These are phyloP conservation scores for Schizopora paradoxa DNA, from an alignment of 1,284 basidiomycete genomes.

Conservation along the genomic window DNA sequence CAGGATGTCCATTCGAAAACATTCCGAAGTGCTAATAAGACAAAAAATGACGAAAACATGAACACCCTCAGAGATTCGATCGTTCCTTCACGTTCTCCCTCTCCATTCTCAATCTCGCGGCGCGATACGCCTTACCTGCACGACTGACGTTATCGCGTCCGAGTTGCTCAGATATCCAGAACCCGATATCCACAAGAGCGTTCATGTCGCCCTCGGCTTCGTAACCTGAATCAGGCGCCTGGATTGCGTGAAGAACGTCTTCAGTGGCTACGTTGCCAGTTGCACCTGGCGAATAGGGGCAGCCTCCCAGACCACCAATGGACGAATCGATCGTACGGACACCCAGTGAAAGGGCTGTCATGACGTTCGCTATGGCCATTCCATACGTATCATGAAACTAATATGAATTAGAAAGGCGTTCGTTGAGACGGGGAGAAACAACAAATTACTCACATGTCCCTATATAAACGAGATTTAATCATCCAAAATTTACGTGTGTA, in stretches of 20 bases:
- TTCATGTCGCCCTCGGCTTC: constrained; percentile 58
- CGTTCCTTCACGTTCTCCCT: constrained; percentile 24
- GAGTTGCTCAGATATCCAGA: constrained; percentile 73
- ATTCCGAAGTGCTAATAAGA: too few relatives aligned
- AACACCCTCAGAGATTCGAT: too few relatives aligned
- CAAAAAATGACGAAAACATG: too few relatives aligned
- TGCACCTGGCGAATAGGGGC: constrained; percentile 93
- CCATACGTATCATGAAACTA: constrained; percentile 93
- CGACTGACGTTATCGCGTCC: constrained; percentile 70
- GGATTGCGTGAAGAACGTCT: constrained; percentile 82
- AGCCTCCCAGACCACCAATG: constrained; percentile 87
- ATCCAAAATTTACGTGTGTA: constrained; percentile 10
- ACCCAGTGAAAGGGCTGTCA: constrained; percentile 58
- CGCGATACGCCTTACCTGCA: constrained; percentile 74
- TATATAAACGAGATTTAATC: constrained; percentile 22
- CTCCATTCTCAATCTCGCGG: constrained; percentile 40
- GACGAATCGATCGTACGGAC: constrained; percentile 70
- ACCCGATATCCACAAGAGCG: constrained; percentile 67
- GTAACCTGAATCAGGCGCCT: constrained; percentile 57
- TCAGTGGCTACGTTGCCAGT: constrained; percentile 93
- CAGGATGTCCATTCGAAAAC: too few relatives aligned
- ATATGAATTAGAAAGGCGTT: neutral
- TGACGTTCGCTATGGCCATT: constrained; percentile 70
- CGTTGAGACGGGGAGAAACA: constrained; percentile 18
- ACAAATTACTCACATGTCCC: constrained; percentile 51